Conservation (phyloP, 495 filamentous ascomycete species). For the Podospora bellae-mahoneyi region DNA sequence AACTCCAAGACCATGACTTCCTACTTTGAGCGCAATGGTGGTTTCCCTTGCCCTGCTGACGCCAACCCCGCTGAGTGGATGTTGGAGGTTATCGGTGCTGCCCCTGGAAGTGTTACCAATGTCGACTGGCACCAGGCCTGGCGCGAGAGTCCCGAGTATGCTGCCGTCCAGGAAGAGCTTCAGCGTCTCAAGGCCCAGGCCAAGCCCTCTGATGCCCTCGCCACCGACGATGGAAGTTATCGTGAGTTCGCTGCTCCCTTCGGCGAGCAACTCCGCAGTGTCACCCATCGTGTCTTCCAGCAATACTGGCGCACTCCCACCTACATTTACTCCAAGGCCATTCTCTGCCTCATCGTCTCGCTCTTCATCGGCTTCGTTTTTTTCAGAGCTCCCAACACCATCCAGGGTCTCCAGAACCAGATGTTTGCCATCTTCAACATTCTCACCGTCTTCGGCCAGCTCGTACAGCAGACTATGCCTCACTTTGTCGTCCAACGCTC, state of each 20-base stretch:
- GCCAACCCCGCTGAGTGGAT: constrained; percentile 98
- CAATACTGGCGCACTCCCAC: constrained; percentile 87
- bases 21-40: constrained; percentile 83
- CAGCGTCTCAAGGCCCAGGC: constrained; percentile 61
- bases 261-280: constrained; percentile 49
- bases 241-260: constrained; percentile 58
- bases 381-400: constrained; percentile 62
- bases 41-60: constrained; percentile 63
- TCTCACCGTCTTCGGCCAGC: constrained; percentile 68
- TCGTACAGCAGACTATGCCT: constrained; percentile 83
- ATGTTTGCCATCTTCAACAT: constrained; percentile 87
- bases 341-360: constrained; percentile 55
- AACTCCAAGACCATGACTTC: constrained; percentile 66
- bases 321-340: constrained; percentile 74
- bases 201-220: constrained; percentile 34
- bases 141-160: constrained; percentile 71
- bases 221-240: constrained; percentile 38
- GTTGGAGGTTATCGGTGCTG: constrained; percentile 89
- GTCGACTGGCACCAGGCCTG: constrained; percentile 82
- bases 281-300: constrained; percentile 67
- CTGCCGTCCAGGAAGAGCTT: constrained; percentile 64
- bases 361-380: constrained; percentile 91
- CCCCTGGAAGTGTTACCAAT: constrained; percentile 70
- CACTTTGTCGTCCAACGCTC: constrained; percentile 73
- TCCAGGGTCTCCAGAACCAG: constrained; percentile 82